Evolutionary conservation across 108 stramenopile genomes (phyloP).

Genomic region (Cyclotella kingstonii): DNA sequence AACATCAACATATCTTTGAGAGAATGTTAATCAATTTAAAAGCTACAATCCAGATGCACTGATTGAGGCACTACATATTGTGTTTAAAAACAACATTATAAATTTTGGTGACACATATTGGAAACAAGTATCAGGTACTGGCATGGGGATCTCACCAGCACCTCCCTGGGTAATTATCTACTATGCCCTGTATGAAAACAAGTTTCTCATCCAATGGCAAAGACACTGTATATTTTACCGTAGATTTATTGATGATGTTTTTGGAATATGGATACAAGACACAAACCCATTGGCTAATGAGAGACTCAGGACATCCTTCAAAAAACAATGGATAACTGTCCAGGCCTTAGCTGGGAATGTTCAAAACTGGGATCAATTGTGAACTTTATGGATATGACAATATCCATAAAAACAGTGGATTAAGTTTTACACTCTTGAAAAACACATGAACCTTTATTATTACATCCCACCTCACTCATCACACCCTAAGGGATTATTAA

Average conservation of each 20-base stretch:
- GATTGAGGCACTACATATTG: constrained; percentile 12
- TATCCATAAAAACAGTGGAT: background rate
- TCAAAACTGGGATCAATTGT: constrained; percentile 2
- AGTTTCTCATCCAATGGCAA: background rate
- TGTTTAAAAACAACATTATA: constrained; percentile 8
- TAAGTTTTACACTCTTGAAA: constrained; percentile 19
- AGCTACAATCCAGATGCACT: constrained; percentile 4
- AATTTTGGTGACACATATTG: constrained; percentile 22
- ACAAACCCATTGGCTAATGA: background rate
- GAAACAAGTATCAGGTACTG: constrained; percentile 11
- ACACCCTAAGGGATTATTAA: too few relatives aligned
- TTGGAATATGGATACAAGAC: constrained; percentile 20
- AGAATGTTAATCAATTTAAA: background rate
- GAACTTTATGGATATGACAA: too few relatives aligned
- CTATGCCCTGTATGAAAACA: constrained; percentile 20
- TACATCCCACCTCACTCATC: constrained; percentile 2
- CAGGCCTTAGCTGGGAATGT: constrained; percentile 20
- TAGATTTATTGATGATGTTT: constrained; percentile 21
- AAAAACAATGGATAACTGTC: background rate
- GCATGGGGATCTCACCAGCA: constrained; percentile 10
- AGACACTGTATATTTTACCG: background rate
- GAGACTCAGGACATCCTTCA: constrained; percentile 12
- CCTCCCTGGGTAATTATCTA: constrained; percentile 13
- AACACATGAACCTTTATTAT: background rate
- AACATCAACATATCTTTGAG: background rate